phyloP scores from a whole-genome alignment of 345 rosid species.

The Leavenworthia alabamica region DNA sequence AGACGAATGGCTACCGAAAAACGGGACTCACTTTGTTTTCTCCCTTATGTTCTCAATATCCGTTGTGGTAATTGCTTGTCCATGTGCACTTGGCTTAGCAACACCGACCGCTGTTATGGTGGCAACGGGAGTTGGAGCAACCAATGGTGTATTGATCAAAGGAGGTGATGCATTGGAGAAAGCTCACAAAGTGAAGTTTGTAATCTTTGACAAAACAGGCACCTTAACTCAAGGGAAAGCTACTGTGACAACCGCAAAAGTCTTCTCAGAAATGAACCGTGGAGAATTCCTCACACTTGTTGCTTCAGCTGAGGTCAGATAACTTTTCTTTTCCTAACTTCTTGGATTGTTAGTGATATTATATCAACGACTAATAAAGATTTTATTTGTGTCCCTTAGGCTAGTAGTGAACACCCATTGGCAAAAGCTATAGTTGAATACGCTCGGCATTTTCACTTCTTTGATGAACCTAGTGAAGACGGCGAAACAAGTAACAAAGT shows the following conservation, averaged over 20 bases:
- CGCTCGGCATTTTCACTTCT: conserved; percentile 88
- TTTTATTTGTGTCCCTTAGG: conserved; percentile 37
- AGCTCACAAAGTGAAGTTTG: conserved; percentile 89
- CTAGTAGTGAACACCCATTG: conserved; percentile 97
- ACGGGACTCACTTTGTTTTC: conserved; percentile 84
- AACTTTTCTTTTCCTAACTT: not conserved
- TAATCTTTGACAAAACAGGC: conserved; percentile 95
- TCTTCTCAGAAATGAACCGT: conserved; percentile 73
- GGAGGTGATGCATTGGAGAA: conserved; percentile 99
- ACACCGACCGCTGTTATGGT: conserved; percentile 99
- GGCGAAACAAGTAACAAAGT: conserved; percentile 35
- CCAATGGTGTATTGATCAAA: conserved; percentile 93
- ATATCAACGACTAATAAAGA: not conserved
- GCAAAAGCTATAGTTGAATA: conserved; percentile 82
- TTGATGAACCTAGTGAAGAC: conserved; percentile 53
- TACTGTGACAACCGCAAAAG: conserved; percentile 72
- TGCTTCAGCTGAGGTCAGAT: conserved; percentile 90
- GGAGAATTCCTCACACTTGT: conserved; percentile 88
- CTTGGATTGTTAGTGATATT: too few relatives aligned
- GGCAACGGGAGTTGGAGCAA: conserved; percentile 99
- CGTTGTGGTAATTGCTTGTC: conserved; percentile 97
- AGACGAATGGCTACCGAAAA: conserved; percentile 74
- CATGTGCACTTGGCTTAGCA: conserved; percentile 99
- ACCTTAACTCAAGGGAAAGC: conserved; percentile 98
- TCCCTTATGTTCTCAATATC: conserved; percentile 97